A percentile compares a stretch with the other conserved stretches of the same genome.
These are phyloP conservation scores for Colletotrichum sp. DNA, from an alignment of 2,329 filamentous ascomycete genomes.

Conservation along the genomic window DNA sequence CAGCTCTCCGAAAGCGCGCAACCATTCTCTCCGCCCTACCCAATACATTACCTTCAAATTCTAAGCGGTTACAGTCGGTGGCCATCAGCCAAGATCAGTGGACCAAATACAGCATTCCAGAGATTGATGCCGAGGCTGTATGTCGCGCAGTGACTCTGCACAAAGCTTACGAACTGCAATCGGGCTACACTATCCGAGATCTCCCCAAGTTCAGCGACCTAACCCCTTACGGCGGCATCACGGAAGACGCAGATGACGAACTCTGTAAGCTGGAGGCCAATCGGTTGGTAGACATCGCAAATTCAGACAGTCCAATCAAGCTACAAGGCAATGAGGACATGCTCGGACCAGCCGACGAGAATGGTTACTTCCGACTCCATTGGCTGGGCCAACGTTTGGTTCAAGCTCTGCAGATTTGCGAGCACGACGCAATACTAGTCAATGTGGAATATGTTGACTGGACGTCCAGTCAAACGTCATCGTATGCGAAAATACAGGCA, in stretches of 20 bases:
- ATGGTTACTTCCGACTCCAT: background rate
- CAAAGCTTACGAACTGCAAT: background rate
- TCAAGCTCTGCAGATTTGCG: background rate
- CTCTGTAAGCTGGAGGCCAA: background rate
- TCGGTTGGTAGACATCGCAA: accelerated
- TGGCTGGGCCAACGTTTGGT: background rate
- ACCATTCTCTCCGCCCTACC: background rate
- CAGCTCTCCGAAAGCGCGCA: background rate
- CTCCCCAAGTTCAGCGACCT: background rate
- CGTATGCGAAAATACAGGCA: background rate
- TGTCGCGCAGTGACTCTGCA: background rate
- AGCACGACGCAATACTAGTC: background rate
- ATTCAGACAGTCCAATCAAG: background rate
- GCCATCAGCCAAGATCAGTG: background rate
- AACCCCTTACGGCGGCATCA: accelerated
- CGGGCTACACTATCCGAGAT: background rate
- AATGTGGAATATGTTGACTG: too few species aligned
- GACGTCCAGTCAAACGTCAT: too few species aligned
- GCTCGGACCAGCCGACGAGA: background rate
- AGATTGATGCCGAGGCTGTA: accelerated
- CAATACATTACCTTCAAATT: background rate
- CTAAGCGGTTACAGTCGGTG: background rate
- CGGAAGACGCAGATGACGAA: background rate
- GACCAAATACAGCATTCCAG: background rate
- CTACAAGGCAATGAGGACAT: background rate